Conservation (phyloP, 306 rosid species). For the Begonia fuchsioides region DNA sequence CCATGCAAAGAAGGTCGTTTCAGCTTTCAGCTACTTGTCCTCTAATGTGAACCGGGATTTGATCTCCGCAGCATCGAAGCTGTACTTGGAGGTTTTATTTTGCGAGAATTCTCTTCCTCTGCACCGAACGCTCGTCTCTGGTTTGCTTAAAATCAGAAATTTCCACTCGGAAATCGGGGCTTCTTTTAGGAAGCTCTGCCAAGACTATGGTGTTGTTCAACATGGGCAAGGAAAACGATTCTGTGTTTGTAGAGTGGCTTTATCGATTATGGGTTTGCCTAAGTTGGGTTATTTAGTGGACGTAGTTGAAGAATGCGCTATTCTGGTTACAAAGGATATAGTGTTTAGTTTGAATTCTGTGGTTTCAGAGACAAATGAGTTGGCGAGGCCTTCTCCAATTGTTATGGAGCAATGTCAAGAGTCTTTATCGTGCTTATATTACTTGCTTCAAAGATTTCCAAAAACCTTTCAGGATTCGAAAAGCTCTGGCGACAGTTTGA, state of each 20-base stretch:
- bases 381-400: constrained; percentile 69
- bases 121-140: constrained; percentile 54
- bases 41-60: constrained; percentile 16
- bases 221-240: constrained; percentile 30
- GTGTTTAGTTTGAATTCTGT: constrained; percentile 32
- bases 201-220: constrained; percentile 18
- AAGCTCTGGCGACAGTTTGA: constrained; percentile 4
- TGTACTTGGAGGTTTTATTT: constrained; percentile 55
- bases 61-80: constrained; percentile 19
- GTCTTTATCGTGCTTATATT: constrained; percentile 82
- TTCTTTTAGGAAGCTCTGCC: constrained; percentile 34
- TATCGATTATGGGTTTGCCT: constrained; percentile 65
- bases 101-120: constrained; percentile 60
- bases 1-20: constrained; percentile 35
- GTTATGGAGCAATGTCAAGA: constrained; percentile 97
- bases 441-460: constrained; percentile 80
- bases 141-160: constrained; percentile 30
- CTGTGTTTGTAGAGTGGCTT: constrained; percentile 48
- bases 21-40: constrained; percentile 35
- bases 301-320: constrained; percentile 49
- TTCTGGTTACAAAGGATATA: constrained; percentile 41
- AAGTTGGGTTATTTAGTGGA: constrained; percentile 55
- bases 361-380: constrained; percentile 39
- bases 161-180: constrained; percentile 19
- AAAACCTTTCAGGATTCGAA: constrained; percentile 23